These are phyloP conservation scores for Podaxis sp. DNA, from an alignment of 768 basidiomycete species.

Conservation along the genomic window DNA sequence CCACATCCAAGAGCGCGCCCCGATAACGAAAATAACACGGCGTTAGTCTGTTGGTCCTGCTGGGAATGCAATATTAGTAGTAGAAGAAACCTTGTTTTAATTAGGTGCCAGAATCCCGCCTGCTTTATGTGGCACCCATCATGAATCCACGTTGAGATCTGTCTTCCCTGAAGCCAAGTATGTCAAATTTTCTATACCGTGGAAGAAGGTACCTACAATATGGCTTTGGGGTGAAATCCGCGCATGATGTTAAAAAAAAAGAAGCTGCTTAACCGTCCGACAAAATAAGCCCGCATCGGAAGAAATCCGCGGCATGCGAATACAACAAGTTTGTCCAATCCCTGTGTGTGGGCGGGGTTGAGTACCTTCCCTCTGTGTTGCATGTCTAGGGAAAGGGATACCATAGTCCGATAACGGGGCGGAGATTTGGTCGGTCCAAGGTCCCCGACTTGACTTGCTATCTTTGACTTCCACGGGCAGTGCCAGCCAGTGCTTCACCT, in stretches of 20 bases:
- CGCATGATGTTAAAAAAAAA: background rate
- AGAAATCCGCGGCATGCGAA: background rate
- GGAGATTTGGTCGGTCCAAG: background rate
- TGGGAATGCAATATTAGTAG: background rate
- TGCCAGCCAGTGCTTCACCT: background rate
- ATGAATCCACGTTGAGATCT: background rate
- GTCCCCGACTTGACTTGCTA: background rate
- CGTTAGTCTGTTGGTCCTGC: background rate
- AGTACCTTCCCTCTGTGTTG: background rate
- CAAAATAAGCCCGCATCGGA: background rate
- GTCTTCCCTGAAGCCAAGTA: background rate
- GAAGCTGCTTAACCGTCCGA: background rate
- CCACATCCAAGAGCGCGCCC: background rate
- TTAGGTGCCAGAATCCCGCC: background rate
- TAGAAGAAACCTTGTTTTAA: background rate
- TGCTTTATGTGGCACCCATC: background rate
- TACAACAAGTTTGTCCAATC: background rate
- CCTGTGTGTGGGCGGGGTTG: background rate
- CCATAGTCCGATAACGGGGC: constrained; percentile 5
- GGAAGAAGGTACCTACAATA: background rate
- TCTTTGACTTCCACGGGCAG: background rate
- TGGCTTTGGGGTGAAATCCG: background rate
- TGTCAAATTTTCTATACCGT: background rate
- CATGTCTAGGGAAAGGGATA: background rate
- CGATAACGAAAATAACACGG: background rate